Base-by-base conservation (phyloP, 805 yeast species). In the Lipomyces yamadae region DNA sequence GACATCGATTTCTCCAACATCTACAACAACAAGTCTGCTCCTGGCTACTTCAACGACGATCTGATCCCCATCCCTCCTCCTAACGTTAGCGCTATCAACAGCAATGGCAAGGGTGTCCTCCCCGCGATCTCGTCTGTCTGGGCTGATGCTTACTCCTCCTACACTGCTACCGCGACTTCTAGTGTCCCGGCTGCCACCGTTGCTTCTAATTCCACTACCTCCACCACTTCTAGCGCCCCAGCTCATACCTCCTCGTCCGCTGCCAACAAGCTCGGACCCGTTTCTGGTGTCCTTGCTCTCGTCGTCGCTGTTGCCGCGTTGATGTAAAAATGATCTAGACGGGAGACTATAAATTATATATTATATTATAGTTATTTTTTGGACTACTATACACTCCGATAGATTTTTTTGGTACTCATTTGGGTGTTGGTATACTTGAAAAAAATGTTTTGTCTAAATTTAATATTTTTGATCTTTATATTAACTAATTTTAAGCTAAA, bases 91-190 rank as follows among this genome's bases (percentile, higher is more conserved):
- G 81, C 79, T 11, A 72, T 72, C 39, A 77, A 76, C 75, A 74
- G 67, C 64, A 76, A 73, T 66, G 83, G 82, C 69, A 69, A 75
- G 63, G 71, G 76, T 48, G 73, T 80, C 53, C 74, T 80, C 62
- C 74, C 72, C 54, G 67, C 76, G 2, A 76, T 80, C 64, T 72
- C 73, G 35, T 71, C 77, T 13, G 74, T 73, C 60, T 80, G 82
- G 83, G 75, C 76, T 39, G 64, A 70, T 42, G 77, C 57, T 2
- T 63, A 35, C 52, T 15, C 70, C 8, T 39, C 58, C 50, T 56
- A 63, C 60, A 55, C 69, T 33, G 57, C 60, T 13, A 56, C 69
- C 62, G 15, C 35, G 53, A 33, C 67, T 67, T 60, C 59, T 65
- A 18, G 56, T 63, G 52, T 34, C 62, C 48, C 32, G 13, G 30